These are phyloP conservation scores for Piromyces finnis DNA, from an alignment of 192 early-diverging fungal genomes.

Conservation along the genomic window DNA sequence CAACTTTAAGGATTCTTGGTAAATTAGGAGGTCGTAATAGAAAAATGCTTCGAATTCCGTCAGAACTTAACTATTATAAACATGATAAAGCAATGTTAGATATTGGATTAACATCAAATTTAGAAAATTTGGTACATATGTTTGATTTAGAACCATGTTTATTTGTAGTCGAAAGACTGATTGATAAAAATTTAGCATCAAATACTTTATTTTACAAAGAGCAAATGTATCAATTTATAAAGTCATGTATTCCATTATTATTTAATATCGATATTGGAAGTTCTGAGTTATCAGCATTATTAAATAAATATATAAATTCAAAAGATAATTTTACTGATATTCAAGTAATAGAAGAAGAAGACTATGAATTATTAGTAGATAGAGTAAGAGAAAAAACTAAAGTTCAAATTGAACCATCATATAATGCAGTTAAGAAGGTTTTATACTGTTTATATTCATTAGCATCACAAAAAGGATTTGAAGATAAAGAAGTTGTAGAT, in stretches of 20 bases:
- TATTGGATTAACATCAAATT: background rate
- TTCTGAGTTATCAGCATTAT: background rate
- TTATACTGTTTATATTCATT: background rate
- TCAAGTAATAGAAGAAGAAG: background rate
- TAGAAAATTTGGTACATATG: background rate
- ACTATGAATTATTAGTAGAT: background rate
- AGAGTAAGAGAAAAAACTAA: background rate
- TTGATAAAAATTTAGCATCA: background rate
- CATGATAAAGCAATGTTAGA: background rate
- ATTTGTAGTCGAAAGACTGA: background rate
- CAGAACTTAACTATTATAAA: slow-evolving; percentile 6
- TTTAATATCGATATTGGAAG: background rate
- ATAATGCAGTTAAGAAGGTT: background rate
- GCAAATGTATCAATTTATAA: background rate
- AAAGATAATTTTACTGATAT: background rate
- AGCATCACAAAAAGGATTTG: background rate
- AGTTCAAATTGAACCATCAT: background rate
- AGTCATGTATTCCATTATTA: background rate
- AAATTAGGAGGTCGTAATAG: slow-evolving; percentile 97
- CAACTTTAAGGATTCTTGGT: slow-evolving; percentile 81
- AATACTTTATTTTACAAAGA: background rate
- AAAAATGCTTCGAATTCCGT: slow-evolving; percentile 57
- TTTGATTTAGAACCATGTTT: background rate
- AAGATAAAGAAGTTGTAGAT: background rate
- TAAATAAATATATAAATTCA: background rate